A percentile compares a stretch with the other conserved stretches of the same genome.
Conservation (phyloP, 768 basidiomycete species). For the Lanmaoa pseudosensibilis region DNA sequence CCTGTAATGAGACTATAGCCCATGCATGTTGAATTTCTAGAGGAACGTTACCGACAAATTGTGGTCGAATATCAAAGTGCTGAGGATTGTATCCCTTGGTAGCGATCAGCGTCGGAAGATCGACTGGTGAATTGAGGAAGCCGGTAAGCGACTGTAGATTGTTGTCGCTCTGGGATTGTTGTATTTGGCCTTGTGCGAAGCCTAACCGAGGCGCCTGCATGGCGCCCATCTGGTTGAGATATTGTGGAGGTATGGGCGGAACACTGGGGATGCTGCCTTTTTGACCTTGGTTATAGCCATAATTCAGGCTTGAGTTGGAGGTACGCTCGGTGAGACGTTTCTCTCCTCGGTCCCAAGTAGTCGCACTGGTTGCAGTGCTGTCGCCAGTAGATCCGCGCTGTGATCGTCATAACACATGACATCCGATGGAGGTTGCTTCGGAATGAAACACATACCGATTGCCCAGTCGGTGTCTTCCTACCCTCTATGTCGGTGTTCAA, state of each 20-base stretch:
- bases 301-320: conserved; percentile 71
- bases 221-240: conserved; percentile 54
- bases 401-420: conserved; percentile 30
- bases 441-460: conserved; percentile 53
- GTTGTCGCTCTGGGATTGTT: conserved; percentile 30
- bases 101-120: conserved; percentile 81
- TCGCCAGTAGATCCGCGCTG: conserved; percentile 35
- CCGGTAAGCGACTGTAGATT: conserved; percentile 42
- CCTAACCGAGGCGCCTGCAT: conserved; percentile 40
- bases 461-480: conserved; percentile 57
- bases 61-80: conserved; percentile 77
- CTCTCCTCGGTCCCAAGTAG: conserved; percentile 68
- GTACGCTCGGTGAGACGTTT: conserved; percentile 52
- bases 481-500: conserved; percentile 65
- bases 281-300: conserved; percentile 48
- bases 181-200: conserved; percentile 33
- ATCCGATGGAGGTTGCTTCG: conserved; percentile 40
- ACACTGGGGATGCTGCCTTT: conserved; percentile 57
- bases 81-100: conserved; percentile 90
- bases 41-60: conserved; percentile 54
- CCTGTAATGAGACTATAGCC: conserved; percentile 43
- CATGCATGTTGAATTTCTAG: not conserved
- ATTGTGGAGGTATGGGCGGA: conserved; percentile 73
- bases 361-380: conserved; percentile 36
- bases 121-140: conserved; percentile 68